These are phyloP conservation scores for Aureobasidium sp. DNA, from an alignment of 2,329 filamentous ascomycete genomes.

Conservation along the genomic window DNA sequence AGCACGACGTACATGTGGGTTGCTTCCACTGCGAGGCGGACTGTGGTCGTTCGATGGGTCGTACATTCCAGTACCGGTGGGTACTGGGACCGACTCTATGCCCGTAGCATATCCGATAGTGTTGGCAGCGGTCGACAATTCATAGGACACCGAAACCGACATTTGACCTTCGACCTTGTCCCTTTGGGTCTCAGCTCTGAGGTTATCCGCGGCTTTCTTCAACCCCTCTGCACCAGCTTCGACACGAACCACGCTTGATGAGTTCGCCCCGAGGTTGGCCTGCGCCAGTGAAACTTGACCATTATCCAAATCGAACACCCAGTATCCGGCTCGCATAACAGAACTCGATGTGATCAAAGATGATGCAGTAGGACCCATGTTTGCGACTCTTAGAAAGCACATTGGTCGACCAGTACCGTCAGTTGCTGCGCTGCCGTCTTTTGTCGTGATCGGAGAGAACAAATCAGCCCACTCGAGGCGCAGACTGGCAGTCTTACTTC, in stretches of 20 bases:
- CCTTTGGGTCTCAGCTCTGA: neutral
- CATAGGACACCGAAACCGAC: neutral
- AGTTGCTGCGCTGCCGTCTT: neutral
- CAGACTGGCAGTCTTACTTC: neutral
- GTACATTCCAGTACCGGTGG: neutral
- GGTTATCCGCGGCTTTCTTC: neutral
- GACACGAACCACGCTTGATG: neutral
- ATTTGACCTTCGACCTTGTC: neutral
- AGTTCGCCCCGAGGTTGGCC: slow-evolving; percentile 13
- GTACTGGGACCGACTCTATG: neutral
- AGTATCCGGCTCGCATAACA: slow-evolving; percentile 27
- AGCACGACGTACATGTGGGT: neutral
- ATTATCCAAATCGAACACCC: slow-evolving; percentile 29
- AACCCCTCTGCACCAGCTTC: neutral
- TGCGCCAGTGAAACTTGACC: slow-evolving; percentile 26
- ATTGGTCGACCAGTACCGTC: neutral
- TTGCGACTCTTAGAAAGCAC: neutral
- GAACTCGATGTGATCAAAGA: slow-evolving; percentile 23
- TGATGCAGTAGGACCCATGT: neutral
- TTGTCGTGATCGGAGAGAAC: neutral
- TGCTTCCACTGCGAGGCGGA: neutral
- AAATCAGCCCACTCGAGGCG: neutral
- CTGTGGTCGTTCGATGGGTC: neutral
- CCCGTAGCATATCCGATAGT: neutral
- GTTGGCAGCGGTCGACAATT: neutral